A percentile compares a stretch with the other conserved stretches of the same genome.
Evolutionary conservation across 768 basidiomycete genomes (phyloP).

Genomic region (Lactarius indigo): DNA sequence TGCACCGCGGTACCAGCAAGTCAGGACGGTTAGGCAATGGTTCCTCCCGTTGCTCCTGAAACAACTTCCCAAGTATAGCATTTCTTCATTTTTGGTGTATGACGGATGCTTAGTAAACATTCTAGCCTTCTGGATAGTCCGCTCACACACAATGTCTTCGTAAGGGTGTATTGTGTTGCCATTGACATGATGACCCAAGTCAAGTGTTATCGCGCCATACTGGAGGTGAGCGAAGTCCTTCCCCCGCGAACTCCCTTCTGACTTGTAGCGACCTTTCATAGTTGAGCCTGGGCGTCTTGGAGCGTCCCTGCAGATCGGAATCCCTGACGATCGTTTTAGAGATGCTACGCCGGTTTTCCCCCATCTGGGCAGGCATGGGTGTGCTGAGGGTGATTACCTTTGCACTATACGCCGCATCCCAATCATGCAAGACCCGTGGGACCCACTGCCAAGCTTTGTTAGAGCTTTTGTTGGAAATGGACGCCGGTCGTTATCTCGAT

Average conservation of each 20-base stretch:
- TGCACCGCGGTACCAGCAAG: slow-evolving; percentile 72
- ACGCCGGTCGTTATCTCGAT: slow-evolving; percentile 55
- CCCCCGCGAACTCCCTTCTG: background rate
- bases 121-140: slow-evolving; percentile 15
- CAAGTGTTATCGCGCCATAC: slow-evolving; percentile 62
- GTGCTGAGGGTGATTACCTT: slow-evolving; percentile 50
- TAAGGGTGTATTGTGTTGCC: slow-evolving; percentile 53
- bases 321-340: slow-evolving; percentile 62
- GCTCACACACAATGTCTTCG: slow-evolving; percentile 31
- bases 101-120: background rate
- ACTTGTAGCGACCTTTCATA: slow-evolving; percentile 18
- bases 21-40: slow-evolving; percentile 68
- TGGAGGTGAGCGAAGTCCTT: slow-evolving; percentile 49
- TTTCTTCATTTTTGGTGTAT: background rate
- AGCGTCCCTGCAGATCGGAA: slow-evolving; percentile 48
- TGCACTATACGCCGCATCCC: slow-evolving; percentile 60
- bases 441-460: slow-evolving; percentile 62
- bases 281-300: slow-evolving; percentile 44
- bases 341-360: slow-evolving; percentile 64
- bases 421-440: slow-evolving; percentile 60
- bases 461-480: slow-evolving; percentile 61
- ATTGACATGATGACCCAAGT: slow-evolving; percentile 58
- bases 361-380: slow-evolving; percentile 79
- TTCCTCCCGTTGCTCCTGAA: slow-evolving; percentile 65
- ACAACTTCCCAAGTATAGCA: slow-evolving; percentile 44